Conservation (phyloP, 345 rosid genomes). For the Erysimum cheiranthoides region DNA sequence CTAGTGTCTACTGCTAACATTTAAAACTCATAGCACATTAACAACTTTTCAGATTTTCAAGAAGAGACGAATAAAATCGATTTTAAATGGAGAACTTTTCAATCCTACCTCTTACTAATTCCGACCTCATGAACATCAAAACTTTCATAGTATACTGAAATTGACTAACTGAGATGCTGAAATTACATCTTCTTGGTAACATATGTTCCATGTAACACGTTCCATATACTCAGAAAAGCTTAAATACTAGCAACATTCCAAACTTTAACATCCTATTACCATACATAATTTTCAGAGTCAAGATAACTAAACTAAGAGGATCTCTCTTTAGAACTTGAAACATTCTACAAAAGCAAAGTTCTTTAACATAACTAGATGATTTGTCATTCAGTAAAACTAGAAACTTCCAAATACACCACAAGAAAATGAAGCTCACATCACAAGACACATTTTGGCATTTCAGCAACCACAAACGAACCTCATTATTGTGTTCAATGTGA, state of each 20-base stretch:
- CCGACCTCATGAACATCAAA: background rate
- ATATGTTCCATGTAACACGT: background rate
- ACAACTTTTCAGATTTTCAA: conserved; percentile 7
- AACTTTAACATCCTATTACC: background rate
- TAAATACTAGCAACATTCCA: background rate
- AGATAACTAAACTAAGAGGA: background rate
- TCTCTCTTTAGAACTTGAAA: background rate
- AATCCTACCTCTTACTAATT: too few species aligned
- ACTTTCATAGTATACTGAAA: conserved; percentile 3
- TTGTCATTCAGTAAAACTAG: background rate
- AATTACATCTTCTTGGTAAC: too few species aligned
- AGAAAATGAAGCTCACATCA: too few species aligned
- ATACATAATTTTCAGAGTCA: background rate
- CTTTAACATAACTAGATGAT: background rate
- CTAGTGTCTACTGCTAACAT: background rate
- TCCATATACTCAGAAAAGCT: background rate
- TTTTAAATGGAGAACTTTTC: background rate
- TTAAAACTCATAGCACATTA: background rate
- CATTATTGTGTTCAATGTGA: conserved; percentile 54
- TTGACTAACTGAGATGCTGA: too few species aligned
- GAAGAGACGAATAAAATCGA: background rate
- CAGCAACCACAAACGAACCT: conserved; percentile 46
- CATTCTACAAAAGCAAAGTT: background rate
- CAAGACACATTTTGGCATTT: too few species aligned
- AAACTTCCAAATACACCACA: too few species aligned